Percentiles rank a stretch among this genome's conserved stretches.
Evolutionary conservation across 2,329 filamentous ascomycete species (phyloP).

Genomic region (Cladophialophora carrionii): DNA sequence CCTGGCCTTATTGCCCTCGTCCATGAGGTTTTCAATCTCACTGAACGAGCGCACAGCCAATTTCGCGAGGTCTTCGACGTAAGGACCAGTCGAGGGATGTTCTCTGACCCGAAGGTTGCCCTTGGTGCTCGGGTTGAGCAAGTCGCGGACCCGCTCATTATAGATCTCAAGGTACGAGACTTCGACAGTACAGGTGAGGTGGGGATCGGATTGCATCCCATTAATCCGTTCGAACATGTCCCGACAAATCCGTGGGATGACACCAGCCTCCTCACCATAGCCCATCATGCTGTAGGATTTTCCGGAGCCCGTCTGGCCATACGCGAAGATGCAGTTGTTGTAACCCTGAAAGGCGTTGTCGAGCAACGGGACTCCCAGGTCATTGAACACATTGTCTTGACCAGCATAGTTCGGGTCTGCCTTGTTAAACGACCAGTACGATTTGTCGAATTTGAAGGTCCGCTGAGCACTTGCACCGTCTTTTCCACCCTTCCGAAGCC

Average conservation of each 20-base stretch:
- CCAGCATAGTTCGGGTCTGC: constrained; percentile 80
- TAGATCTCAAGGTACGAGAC: constrained; percentile 99
- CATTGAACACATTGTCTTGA: constrained; percentile 84
- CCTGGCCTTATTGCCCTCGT: constrained; percentile 97
- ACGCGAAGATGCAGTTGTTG: constrained; percentile 99
- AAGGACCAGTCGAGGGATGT: constrained; percentile 94
- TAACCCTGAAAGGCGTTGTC: constrained; percentile 99
- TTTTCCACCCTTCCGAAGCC: constrained; percentile 54
- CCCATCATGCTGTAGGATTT: constrained; percentile 99
- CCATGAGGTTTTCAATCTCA: constrained; percentile 98
- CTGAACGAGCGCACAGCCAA: constrained; percentile 88
- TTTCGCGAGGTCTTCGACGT: constrained; percentile 97
- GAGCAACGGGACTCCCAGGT: constrained; percentile 84
- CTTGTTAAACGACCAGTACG: constrained; percentile 97
- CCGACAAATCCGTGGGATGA: constrained; percentile 95
- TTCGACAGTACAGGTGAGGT: constrained; percentile 86
- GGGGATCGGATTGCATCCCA: constrained; percentile 70
- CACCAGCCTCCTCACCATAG: constrained; percentile 91
- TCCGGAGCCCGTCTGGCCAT: constrained; percentile 96
- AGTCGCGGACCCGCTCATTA: constrained; percentile 93
- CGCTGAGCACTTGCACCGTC: constrained; percentile 67
- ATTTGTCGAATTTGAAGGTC: constrained; percentile 92
- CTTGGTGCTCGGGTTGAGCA: constrained; percentile 93
- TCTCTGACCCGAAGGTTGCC: constrained; percentile 96
- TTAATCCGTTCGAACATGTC: constrained; percentile 93